Conservation (phyloP, 2,329 filamentous ascomycete genomes). For the Camillea tinctor region DNA sequence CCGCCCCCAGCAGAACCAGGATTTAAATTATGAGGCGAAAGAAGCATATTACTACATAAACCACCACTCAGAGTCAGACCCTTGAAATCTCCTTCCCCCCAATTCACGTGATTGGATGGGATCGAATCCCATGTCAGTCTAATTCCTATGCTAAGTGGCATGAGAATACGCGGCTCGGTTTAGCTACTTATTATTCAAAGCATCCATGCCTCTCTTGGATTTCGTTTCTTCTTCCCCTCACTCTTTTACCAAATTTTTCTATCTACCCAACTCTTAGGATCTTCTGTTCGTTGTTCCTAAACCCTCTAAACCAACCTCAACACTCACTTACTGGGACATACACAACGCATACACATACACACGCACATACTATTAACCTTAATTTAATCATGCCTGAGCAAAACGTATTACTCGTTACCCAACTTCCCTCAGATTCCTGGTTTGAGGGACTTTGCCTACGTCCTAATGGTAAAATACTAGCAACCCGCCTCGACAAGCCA, state of each 20-base stretch:
- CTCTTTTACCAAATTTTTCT: neutral
- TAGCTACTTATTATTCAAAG: neutral
- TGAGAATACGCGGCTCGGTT: neutral
- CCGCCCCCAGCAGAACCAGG: neutral
- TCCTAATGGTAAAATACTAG: slow-evolving; percentile 31
- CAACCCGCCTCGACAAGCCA: slow-evolving; percentile 30
- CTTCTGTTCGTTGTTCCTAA: no score
- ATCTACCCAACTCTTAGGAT: neutral
- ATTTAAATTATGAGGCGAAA: neutral
- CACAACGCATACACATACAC: no score
- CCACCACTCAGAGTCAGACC: neutral
- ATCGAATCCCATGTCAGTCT: neutral
- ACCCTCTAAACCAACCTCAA: no score
- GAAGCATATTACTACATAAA: neutral
- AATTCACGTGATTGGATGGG: neutral
- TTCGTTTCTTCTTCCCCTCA: neutral
- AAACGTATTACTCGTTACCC: slow-evolving; percentile 31
- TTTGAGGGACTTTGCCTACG: slow-evolving; percentile 31
- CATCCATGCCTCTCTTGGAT: neutral
- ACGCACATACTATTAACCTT: neutral
- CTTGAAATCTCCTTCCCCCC: neutral
- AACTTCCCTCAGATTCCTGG: slow-evolving; percentile 32
- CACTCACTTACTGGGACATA: no score
- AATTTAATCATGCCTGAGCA: slow-evolving; percentile 26
- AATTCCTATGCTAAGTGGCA: neutral